Evolutionary conservation across 106 monocot species (phyloP), one percentile per base, ranked within the genome.

Genomic region (Chionographis japonica): DNA sequence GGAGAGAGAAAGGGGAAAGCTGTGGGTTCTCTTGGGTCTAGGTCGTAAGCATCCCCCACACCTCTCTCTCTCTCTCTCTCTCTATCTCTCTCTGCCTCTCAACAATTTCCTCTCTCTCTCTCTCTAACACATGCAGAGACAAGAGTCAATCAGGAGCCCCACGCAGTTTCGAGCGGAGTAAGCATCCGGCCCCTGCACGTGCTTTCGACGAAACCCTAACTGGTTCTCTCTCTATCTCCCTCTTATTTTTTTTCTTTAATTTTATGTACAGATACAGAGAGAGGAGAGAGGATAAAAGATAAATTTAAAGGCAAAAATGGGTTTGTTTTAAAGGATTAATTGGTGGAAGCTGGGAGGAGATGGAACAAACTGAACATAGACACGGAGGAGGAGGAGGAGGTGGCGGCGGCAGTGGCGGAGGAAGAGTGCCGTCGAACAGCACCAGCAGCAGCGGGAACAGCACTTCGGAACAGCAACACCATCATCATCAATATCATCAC

Each of bases 391-490:
- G 72, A 3, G 50, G 57, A 3, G 63, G 35, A 2, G 40, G 61
- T 11, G 17, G 62, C 16, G 63, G 63, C 3, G 77, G 67, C 3
- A 63, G 72, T 6, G 68, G 79, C 16, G 67, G 75, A 4, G 72
- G 73, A 20, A 63, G 75, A 3, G 68, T 62, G 2, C 40, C 65
- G 4, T 73, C 80, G 11, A 72, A 69, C 40, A 83, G 76, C 58
- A 67, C 66, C 50, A 86, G 76, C 56, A 81, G 73, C 66, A 79
- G 72, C 54, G 66, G 75, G 3, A 80, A 64, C 57, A 79, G 77
- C 59, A 80, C 77, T 17, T 80, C 79, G 6, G 80, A 86, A 13
- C 82, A 79, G 9, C 75, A 79, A n/a, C 77, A 77, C 4, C 68
- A 65, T 3, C 74, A 72, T 50, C 76, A 70, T 2, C 77, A 73